Percentiles rank a stretch among this genome's conserved stretches.
Evolutionary conservation across 768 basidiomycete species (phyloP).

Genomic region (Agrocybe praecox): DNA sequence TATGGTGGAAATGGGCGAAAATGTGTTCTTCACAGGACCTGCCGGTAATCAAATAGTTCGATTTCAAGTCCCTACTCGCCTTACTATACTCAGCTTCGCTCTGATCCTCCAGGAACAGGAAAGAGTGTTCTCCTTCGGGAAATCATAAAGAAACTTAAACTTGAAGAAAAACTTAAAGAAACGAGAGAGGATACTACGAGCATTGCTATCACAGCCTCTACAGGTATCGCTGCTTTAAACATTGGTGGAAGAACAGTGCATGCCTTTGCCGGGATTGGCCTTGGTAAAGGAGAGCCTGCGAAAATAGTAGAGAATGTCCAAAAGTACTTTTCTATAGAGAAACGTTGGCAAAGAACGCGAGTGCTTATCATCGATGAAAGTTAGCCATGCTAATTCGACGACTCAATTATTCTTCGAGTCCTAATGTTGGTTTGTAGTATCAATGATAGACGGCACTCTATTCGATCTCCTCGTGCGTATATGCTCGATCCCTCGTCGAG

Average conservation of each 20-base stretch:
- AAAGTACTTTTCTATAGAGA: conserved; percentile 14
- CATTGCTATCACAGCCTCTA: conserved; percentile 68
- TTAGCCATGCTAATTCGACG: conserved; percentile 27
- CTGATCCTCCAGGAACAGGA: conserved; percentile 51
- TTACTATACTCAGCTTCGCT: not conserved
- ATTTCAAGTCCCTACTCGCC: not conserved
- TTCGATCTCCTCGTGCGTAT: conserved; percentile 69
- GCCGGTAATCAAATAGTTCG: conserved; percentile 46
- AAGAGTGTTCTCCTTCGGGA: conserved; percentile 71
- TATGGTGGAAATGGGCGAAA: conserved; percentile 53
- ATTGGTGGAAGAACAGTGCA: conserved; percentile 73
- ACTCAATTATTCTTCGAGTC: not conserved
- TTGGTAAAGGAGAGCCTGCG: conserved; percentile 53
- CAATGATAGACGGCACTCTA: conserved; percentile 71
- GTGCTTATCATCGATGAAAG: conserved; percentile 77
- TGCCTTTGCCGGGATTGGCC: conserved; percentile 64
- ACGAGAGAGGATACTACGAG: conserved; percentile 2
- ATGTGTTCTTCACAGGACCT: conserved; percentile 76
- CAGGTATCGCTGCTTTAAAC: conserved; percentile 68
- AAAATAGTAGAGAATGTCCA: conserved; percentile 39
- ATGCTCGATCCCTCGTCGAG: conserved; percentile 11
- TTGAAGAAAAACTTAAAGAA: too few species aligned
- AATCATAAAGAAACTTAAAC: conserved; percentile 53
- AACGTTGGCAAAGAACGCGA: conserved; percentile 52
- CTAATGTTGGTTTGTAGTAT: conserved; percentile 41